Conservation (phyloP, 805 yeast species). For the Myxozyma udenii region DNA sequence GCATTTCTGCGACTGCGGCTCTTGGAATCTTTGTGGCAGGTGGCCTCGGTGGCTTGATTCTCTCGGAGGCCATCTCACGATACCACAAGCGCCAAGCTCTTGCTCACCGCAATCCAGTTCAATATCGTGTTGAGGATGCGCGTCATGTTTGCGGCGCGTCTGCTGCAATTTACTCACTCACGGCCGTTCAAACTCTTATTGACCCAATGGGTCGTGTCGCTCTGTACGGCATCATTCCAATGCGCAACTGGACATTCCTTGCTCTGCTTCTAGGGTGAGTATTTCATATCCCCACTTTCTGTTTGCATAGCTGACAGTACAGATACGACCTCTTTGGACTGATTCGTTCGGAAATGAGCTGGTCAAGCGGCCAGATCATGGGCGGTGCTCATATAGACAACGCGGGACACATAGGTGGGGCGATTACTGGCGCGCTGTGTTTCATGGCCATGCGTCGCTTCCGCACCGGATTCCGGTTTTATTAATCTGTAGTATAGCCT, state of each 20-base stretch:
- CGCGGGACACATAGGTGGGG: constrained; percentile 15
- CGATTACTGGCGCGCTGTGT: constrained; percentile 3
- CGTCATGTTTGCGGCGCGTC: constrained; percentile 12
- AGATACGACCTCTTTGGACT: constrained; percentile 7
- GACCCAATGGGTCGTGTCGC: constrained; percentile 7
- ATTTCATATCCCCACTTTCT: not conserved
- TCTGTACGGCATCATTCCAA: constrained; percentile 20
- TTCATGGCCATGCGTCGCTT: constrained; percentile 12
- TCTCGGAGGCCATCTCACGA: constrained; percentile 3
- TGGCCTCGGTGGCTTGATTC: constrained; percentile 7
- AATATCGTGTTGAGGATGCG: not conserved
- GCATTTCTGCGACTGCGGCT: constrained; percentile 13
- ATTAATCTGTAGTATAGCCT: too few species aligned
- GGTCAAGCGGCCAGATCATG: too few species aligned
- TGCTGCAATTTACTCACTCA: constrained; percentile 15
- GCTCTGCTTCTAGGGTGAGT: constrained; percentile 13
- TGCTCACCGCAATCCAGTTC: not conserved
- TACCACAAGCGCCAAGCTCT: constrained; percentile 3
- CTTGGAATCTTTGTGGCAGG: constrained; percentile 9
- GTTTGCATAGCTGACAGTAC: not conserved
- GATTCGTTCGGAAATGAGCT: not conserved
- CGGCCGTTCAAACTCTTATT: constrained; percentile 12
- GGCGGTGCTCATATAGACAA: not conserved
- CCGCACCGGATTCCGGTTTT: constrained; percentile 9
- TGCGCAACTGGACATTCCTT: constrained; percentile 20